Evolutionary conservation across 202 grass and related monocot species (phyloP).

Genomic region (Brachypodium distachyon): DNA sequence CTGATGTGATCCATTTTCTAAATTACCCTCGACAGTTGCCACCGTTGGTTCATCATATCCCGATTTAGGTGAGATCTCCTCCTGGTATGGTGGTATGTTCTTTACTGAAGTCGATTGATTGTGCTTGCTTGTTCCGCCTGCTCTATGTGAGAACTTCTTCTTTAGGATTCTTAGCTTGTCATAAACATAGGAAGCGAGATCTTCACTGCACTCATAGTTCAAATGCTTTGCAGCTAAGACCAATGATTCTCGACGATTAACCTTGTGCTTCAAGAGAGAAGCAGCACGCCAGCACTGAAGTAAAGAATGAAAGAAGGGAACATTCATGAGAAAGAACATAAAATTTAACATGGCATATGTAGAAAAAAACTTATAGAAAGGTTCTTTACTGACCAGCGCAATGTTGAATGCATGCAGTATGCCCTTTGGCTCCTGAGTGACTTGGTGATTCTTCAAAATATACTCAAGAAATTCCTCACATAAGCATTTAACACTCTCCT

Average conservation of each 20-base stretch:
- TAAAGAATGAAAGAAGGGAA: constrained; percentile 20
- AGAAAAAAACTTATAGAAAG: constrained; percentile 2
- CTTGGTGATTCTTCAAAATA: constrained; percentile 91
- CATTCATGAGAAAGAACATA: constrained; percentile 13
- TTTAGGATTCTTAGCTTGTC: constrained; percentile 64
- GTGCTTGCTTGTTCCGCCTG: constrained; percentile 23
- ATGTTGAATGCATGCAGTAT: constrained; percentile 87
- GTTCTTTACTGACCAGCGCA: constrained; percentile 64
- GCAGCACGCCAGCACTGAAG: constrained; percentile 91
- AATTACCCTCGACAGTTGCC: constrained; percentile 5
- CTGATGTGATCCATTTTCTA: constrained; percentile 15
- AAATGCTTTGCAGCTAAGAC: constrained; percentile 52
- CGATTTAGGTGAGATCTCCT: constrained; percentile 7
- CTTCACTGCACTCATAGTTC: constrained; percentile 70
- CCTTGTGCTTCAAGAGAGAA: constrained; percentile 76
- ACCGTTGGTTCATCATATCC: constrained; percentile 1
- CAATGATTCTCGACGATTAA: constrained; percentile 56
- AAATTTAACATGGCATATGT: constrained; percentile 21
- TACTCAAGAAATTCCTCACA: constrained; percentile 69
- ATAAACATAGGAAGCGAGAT: constrained; percentile 46
- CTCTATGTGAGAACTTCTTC: constrained; percentile 55
- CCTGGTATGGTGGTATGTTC: constrained; percentile 15
- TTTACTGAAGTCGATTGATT: constrained; percentile 4
- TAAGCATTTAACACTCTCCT: constrained; percentile 65
- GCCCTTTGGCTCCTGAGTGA: constrained; percentile 60